These are phyloP conservation scores for Aspergillus latus DNA, from an alignment of 2,329 filamentous ascomycete genomes.

Conservation along the genomic window DNA sequence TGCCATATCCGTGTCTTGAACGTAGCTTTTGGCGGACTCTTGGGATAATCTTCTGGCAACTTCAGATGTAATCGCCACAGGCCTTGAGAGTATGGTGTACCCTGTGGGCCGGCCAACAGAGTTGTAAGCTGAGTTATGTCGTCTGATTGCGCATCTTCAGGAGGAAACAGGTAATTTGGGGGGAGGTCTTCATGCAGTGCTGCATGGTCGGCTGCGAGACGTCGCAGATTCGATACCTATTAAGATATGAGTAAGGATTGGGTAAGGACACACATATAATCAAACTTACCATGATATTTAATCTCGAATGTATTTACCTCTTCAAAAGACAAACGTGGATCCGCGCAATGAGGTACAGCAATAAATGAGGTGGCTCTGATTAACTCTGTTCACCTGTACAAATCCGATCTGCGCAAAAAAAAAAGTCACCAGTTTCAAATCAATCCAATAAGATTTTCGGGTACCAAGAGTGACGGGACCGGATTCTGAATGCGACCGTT, in stretches of 20 bases:
- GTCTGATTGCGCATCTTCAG: slow-evolving; percentile 41
- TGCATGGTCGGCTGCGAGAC: slow-evolving; percentile 61
- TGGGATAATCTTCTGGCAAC: slow-evolving; percentile 58
- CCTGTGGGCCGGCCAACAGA: slow-evolving; percentile 59
- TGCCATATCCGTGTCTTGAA: slow-evolving; percentile 65
- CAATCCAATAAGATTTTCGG: not conserved
- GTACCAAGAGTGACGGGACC: not conserved
- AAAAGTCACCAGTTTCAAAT: not conserved
- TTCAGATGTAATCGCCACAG: slow-evolving; percentile 61
- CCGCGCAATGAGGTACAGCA: no score
- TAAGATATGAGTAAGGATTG: not conserved
- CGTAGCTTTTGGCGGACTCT: slow-evolving; percentile 53
- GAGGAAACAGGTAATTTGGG: slow-evolving; percentile 61
- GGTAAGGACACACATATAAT: no score
- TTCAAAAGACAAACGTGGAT: no score
- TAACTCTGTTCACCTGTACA: not conserved
- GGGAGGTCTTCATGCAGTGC: slow-evolving; percentile 58
- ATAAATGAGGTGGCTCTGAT: no score
- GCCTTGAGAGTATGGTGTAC: slow-evolving; percentile 60
- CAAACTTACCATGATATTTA: not conserved
- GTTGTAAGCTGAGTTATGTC: slow-evolving; percentile 60
- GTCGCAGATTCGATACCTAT: slow-evolving; percentile 49
- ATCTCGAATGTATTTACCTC: not conserved
- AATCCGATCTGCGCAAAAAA: not conserved
- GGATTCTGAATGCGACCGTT: not conserved